These are phyloP conservation scores for Cymbidium sinense DNA, from an alignment of 106 monocot species.

Conservation along the genomic window DNA sequence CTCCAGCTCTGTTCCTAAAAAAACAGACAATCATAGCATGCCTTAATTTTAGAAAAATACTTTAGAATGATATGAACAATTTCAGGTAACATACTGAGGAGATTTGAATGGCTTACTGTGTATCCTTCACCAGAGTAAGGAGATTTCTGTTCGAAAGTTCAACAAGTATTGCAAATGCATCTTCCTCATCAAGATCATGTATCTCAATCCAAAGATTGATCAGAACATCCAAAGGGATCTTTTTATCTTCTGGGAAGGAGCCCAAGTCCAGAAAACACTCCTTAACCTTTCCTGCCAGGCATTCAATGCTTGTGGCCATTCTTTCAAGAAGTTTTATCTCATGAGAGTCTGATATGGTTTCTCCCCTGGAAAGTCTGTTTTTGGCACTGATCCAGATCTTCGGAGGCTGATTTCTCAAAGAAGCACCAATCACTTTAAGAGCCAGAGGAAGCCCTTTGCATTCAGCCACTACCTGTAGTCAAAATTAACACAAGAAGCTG, in stretches of 20 bases:
- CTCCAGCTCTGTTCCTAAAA: conserved; percentile 51
- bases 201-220: conserved; percentile 58
- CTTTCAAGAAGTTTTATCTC: conserved; percentile 41
- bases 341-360: conserved; percentile 47
- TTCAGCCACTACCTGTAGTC: conserved; percentile 43
- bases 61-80: background rate
- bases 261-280: conserved; percentile 61
- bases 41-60: background rate
- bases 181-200: conserved; percentile 49
- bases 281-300: conserved; percentile 24
- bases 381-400: conserved; percentile 49
- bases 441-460: conserved; percentile 68
- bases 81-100: background rate
- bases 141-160: conserved; percentile 51
- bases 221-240: conserved; percentile 50
- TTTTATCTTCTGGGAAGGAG: conserved; percentile 57
- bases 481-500: background rate
- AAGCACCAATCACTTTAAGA: conserved; percentile 58
- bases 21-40: background rate
- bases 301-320: conserved; percentile 45
- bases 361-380: conserved; percentile 39
- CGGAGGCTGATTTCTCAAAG: conserved; percentile 40
- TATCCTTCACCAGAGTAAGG: conserved; percentile 51
- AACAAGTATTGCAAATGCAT: conserved; percentile 42
- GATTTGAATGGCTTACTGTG: conserved; percentile 29